These are phyloP conservation scores for Xylariaceae sp. DNA, from an alignment of 2,329 filamentous ascomycete genomes.

Conservation along the genomic window DNA sequence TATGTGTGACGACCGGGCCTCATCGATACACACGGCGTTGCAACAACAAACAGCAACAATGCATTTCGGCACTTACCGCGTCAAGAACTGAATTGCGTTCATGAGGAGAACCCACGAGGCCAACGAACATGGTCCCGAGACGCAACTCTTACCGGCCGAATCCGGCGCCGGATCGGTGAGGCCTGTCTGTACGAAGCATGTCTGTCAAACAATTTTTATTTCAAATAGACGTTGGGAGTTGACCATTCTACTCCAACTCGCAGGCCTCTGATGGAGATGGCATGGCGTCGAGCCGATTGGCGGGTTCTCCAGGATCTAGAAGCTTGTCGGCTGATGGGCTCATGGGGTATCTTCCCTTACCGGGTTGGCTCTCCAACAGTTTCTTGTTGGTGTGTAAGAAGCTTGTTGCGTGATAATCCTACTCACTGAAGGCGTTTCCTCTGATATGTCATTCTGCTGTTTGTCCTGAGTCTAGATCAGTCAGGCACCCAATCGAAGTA, in stretches of 20 bases:
- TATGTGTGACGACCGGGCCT: neutral
- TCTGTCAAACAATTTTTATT: neutral
- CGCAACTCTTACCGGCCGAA: neutral
- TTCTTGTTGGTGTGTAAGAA: neutral
- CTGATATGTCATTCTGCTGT: neutral
- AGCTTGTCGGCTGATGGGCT: neutral
- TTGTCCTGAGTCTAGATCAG: neutral
- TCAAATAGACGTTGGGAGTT: neutral
- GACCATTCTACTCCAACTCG: neutral
- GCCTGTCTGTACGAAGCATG: too few relatives aligned
- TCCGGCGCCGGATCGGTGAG: neutral
- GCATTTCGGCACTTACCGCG: too few relatives aligned
- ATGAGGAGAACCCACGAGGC: neutral
- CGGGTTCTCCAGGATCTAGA: neutral
- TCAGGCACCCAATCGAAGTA: neutral
- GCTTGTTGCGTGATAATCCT: neutral
- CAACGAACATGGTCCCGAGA: neutral
- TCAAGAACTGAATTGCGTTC: too few relatives aligned
- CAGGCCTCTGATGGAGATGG: neutral
- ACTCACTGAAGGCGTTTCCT: neutral
- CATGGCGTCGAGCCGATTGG: neutral
- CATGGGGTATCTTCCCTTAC: neutral
- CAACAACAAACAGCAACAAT: too few relatives aligned
- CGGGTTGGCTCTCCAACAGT: neutral
- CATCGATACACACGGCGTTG: neutral